Evolutionary conservation across 768 basidiomycete genomes (phyloP).

Genomic region (Pulveroboletus sp.): DNA sequence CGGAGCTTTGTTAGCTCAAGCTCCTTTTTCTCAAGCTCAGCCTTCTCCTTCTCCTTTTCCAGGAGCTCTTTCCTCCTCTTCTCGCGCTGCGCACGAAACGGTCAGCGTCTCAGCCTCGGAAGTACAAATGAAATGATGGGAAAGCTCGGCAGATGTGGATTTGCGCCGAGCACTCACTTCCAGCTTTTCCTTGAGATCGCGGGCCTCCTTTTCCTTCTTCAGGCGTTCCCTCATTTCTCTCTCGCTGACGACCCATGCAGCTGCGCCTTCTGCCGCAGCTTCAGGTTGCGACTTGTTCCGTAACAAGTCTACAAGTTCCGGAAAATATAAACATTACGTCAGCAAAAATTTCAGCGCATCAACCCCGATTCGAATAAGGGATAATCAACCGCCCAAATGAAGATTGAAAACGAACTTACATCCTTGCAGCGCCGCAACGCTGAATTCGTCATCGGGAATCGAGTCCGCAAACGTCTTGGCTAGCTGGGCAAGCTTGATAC

Average conservation of each 20-base stretch:
- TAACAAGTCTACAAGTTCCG: constrained; percentile 54
- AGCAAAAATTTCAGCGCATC: constrained; percentile 28
- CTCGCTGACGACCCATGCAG: constrained; percentile 72
- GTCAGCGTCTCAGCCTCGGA: constrained; percentile 3
- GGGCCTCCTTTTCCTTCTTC: constrained; percentile 69
- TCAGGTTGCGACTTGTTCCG: constrained; percentile 85
- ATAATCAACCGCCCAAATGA: constrained; percentile 6
- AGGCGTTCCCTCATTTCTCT: constrained; percentile 73
- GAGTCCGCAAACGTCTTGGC: constrained; percentile 78
- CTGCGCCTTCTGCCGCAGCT: constrained; percentile 63
- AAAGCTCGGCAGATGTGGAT: constrained; percentile 17
- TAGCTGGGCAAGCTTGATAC: constrained; percentile 58
- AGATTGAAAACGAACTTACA: constrained; percentile 52
- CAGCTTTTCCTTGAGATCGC: constrained; percentile 63
- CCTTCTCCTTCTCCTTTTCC: constrained; percentile 56
- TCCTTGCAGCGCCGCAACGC: constrained; percentile 87
- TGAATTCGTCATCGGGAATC: constrained; percentile 84
- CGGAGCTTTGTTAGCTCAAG: constrained; percentile 53
- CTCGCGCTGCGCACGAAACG: constrained; percentile 34
- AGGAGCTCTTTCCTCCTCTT: constrained; percentile 42
- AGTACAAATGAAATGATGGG: constrained; percentile 8
- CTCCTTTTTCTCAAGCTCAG: constrained; percentile 65
- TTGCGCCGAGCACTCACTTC: constrained; percentile 47
- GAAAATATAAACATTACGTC: constrained; percentile 14
- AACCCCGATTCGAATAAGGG: constrained; percentile 17